Evolutionary conservation across 2,329 filamentous ascomycete species (phyloP), one percentile per base, ranked within the genome.

Genomic region (Sarocladium strictum): DNA sequence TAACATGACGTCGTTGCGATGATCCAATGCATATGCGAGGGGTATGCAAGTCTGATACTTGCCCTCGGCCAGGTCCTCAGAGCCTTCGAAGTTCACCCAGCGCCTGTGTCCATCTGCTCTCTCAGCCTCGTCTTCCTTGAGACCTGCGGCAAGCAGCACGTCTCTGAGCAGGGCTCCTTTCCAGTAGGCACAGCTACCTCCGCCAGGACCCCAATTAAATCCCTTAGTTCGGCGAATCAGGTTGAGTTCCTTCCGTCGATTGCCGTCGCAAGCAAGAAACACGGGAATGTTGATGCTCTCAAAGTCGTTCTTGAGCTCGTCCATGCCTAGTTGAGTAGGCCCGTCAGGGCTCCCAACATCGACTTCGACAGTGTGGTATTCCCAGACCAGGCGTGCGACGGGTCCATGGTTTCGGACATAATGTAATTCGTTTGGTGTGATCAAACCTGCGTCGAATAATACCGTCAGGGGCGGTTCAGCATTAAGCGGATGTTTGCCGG

Each of bases 381-480:
- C 64, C 5, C 67, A 61, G 21, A 65, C 62, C 1, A 72, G 57
- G 5, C 67, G 62, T 0, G 75, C 75, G 15, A 76, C 74, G 73
- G 74, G 76, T 60, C 76, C 71, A 62, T 77, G 75, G 57, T 77
- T 75, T 27, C 75, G 69, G 7, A 77, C 73, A 58, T 75, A 77
- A 62, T 76, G 76, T 12, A 72, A 60, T 49, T 70, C 63, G 12
- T 68, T 69, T 3, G 72, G 70, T 2, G 75, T 77, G 53, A 77
- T 62, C 60, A 75, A 78, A 14, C 67, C 63, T 19, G 66, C 54
- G 21, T 33, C 54, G 11, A 53, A 27, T 11, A 64, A 24, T 19
- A 35, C 63, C 3, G 58, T 63, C 0, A 43, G 21, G 9, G 75
- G 74, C 0, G 75, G 75, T 58, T 80, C 77, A 3, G 76, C 76